Evolutionary conservation across 805 yeast species (phyloP), one percentile per base, ranked within the genome.

Genomic region (Clavispora carvajalis): DNA sequence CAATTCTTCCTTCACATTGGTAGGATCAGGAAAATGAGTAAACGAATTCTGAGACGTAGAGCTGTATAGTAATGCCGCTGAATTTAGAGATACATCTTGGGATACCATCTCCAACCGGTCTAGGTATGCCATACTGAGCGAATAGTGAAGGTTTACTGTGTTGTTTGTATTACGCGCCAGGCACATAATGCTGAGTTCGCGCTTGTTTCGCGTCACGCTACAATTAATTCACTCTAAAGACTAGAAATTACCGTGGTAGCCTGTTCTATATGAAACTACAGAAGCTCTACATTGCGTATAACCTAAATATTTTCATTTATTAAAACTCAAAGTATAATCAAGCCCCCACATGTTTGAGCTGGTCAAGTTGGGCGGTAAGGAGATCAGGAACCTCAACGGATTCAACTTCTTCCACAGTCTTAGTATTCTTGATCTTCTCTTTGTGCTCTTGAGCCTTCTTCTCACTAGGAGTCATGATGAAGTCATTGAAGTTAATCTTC

Each of bases 371-470:
- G 41, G 69, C 78, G 26, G 63, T 70, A 49, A 73, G 65, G 26
- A 65, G 59, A 18, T 69, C 73, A 5, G 80, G 79, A 28, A 75
- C 80, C 44, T 73, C 79, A 19, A 69, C 62, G 5, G 73, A 62
- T 43, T 73, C 76, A 41, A 70, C 73, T 33, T 66, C 72, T 9
- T 52, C 55, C 19, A 54, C 54, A 18, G 48, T 31, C 40, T 50
- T 52, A 7, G 46, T 26, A 35, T 33, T 37, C 36, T 41, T 43
- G 29, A 31, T 30, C 36, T 40, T 36, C 30, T 44, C 42, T 43
- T 50, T 44, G 38, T 36, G 50, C 40, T 46, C 52, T 21, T 44
- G 40, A 30, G 41, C 47, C 47, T 43, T 47, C 44, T 42, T 67
- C 69, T 49, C 63, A 47, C 49, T 42, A 13, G 74, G 73, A 17